Conservation (phyloP, 306 rosid species). For the Trichosanthes cucumerina region DNA sequence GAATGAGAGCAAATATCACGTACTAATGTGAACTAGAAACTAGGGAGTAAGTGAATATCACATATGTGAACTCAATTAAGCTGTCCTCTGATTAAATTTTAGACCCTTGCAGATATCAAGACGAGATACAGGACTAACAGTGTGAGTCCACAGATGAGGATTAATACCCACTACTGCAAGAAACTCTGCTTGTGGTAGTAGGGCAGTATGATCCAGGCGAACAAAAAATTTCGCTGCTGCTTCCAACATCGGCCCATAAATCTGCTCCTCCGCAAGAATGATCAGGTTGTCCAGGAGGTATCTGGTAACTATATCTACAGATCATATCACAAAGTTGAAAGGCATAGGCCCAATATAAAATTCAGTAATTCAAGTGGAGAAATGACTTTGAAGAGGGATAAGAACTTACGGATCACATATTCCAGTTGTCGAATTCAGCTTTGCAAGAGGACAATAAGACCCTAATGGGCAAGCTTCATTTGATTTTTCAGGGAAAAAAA, state of each 20-base stretch:
- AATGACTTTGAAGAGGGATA: background rate
- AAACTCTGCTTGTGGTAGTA: slow-evolving; percentile 29
- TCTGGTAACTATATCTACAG: slow-evolving; percentile 67
- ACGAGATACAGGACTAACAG: background rate
- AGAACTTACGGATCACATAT: slow-evolving; percentile 71
- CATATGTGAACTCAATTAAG: background rate
- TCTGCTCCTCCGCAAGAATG: slow-evolving; percentile 83
- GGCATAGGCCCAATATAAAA: background rate
- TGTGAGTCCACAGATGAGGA: slow-evolving; percentile 27
- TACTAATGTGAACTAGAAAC: background rate
- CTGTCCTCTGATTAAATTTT: background rate
- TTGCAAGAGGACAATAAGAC: slow-evolving; percentile 63
- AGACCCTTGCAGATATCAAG: background rate
- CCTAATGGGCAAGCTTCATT: slow-evolving; percentile 86
- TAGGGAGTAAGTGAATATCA: background rate
- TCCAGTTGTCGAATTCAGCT: slow-evolving; percentile 45
- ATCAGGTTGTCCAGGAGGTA: slow-evolving; percentile 49
- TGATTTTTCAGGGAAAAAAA: background rate
- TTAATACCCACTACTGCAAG: slow-evolving; percentile 70
- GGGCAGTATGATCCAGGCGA: slow-evolving; percentile 81
- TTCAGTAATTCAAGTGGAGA: background rate
- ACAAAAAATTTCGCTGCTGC: slow-evolving; percentile 65
- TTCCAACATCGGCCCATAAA: slow-evolving; percentile 45
- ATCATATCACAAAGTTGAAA: slow-evolving; percentile 7
- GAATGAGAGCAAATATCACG: background rate